Percentiles rank a stretch among this genome's conserved stretches.
Evolutionary conservation across 495 filamentous ascomycete genomes (phyloP).

Genomic region (Talaromyces proteolyticus): DNA sequence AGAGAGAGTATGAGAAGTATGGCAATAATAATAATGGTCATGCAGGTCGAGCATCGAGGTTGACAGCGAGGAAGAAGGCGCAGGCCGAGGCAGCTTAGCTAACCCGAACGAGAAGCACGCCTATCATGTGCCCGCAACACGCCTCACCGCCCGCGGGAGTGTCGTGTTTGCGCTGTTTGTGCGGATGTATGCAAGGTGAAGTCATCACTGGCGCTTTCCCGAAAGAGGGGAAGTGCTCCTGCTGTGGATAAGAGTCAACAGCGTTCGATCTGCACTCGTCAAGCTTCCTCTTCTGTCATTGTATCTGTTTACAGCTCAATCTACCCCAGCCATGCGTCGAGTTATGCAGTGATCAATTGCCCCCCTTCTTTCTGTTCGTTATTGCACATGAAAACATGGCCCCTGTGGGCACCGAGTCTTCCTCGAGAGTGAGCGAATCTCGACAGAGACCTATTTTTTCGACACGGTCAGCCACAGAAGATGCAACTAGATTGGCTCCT

Average conservation of each 20-base stretch:
- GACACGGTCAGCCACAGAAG: constrained; percentile 48
- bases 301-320: too few species aligned
- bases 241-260: too few species aligned
- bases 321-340: too few species aligned
- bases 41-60: too few species aligned
- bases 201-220: not conserved
- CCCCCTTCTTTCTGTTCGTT: not conserved
- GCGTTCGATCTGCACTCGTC: too few species aligned
- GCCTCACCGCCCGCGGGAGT: not conserved
- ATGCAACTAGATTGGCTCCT: constrained; percentile 43
- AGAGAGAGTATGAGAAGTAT: too few species aligned
- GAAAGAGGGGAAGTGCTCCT: not conserved
- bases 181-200: not conserved
- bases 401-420: not conserved
- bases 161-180: constrained; percentile 5
- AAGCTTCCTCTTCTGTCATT: too few species aligned
- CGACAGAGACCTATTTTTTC: constrained; percentile 45
- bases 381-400: constrained; percentile 1
- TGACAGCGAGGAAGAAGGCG: too few species aligned
- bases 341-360: not conserved
- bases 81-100: too few species aligned
- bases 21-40: too few species aligned
- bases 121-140: not conserved
- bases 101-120: too few species aligned
- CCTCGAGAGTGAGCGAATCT: constrained; percentile 14